phyloP scores from a whole-genome alignment of 805 yeast genomes.

The Spathaspora gorwiae region DNA sequence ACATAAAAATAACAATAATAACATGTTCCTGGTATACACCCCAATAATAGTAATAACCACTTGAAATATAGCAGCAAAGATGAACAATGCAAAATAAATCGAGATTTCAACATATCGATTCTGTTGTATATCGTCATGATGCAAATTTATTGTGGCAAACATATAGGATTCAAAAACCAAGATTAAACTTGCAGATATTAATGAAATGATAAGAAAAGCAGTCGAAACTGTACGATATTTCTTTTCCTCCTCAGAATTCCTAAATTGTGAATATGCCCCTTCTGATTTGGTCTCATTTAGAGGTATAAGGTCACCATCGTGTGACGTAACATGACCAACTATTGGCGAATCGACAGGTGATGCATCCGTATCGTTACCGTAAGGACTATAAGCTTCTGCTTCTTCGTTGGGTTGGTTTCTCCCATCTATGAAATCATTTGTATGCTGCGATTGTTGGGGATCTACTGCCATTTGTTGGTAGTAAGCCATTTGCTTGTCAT shows the following conservation, averaged over 20 bases:
- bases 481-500: no score
- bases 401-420: not conserved
- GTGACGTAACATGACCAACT: not conserved
- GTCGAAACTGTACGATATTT: not conserved
- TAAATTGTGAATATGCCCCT: not conserved
- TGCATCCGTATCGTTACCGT: not conserved
- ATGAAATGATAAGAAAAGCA: slow-evolving; percentile 25
- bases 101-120: slow-evolving; percentile 26
- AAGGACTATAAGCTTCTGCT: not conserved
- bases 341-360: slow-evolving; percentile 1
- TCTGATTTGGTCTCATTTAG: not conserved
- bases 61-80: slow-evolving; percentile 44
- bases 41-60: slow-evolving; percentile 35
- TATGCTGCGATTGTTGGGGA: no score
- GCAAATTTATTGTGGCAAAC: slow-evolving; percentile 35
- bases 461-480: no score
- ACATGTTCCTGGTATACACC: slow-evolving; percentile 34
- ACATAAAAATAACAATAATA: slow-evolving; percentile 35
- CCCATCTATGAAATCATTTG: no score
- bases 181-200: slow-evolving; percentile 28
- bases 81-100: slow-evolving; percentile 44
- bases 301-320: not conserved
- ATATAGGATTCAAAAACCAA: slow-evolving; percentile 35
- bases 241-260: slow-evolving; percentile 1
- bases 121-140: slow-evolving; percentile 14